These are phyloP conservation scores for Tephrocybe rancida DNA, from an alignment of 768 basidiomycete genomes.

Conservation along the genomic window DNA sequence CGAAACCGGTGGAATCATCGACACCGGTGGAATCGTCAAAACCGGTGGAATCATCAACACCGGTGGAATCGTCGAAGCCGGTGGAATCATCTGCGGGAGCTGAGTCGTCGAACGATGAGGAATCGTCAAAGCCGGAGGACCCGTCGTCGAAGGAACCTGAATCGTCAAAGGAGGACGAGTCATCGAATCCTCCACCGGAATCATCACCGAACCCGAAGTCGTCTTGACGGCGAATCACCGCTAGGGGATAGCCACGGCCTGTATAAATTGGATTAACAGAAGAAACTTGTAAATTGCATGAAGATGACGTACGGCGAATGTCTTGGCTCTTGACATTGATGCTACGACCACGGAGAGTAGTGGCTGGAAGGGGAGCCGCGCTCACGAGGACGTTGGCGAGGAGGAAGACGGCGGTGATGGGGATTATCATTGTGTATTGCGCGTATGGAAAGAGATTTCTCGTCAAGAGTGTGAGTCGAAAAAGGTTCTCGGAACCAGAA, in stretches of 20 bases:
- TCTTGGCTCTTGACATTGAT: not conserved
- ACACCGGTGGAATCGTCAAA: not conserved
- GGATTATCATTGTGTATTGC: conserved; percentile 13
- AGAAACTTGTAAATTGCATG: not conserved
- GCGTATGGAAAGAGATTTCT: conserved; percentile 6
- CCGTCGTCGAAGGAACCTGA: too few species aligned
- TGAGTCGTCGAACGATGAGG: not conserved
- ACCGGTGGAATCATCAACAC: not conserved
- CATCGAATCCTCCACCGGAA: conserved; percentile 2
- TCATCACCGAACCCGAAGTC: conserved; percentile 10
- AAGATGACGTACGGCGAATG: not conserved
- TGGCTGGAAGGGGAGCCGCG: conserved; percentile 5
- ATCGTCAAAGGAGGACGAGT: not conserved
- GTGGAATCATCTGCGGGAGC: not conserved
- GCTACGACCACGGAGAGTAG: not conserved
- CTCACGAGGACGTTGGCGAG: conserved; percentile 4
- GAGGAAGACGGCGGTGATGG: conserved; percentile 9
- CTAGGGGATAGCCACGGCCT: not conserved
- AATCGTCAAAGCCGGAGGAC: not conserved
- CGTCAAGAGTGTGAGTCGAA: conserved; percentile 7
- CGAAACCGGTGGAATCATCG: not conserved
- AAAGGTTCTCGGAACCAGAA: conserved; percentile 1
- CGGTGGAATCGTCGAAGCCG: not conserved
- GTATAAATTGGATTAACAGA: not conserved
- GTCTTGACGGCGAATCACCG: conserved; percentile 9